These are phyloP conservation scores for Rhizopus arrhizus DNA, from an alignment of 371 early-diverging fungal genomes.

Conservation along the genomic window DNA sequence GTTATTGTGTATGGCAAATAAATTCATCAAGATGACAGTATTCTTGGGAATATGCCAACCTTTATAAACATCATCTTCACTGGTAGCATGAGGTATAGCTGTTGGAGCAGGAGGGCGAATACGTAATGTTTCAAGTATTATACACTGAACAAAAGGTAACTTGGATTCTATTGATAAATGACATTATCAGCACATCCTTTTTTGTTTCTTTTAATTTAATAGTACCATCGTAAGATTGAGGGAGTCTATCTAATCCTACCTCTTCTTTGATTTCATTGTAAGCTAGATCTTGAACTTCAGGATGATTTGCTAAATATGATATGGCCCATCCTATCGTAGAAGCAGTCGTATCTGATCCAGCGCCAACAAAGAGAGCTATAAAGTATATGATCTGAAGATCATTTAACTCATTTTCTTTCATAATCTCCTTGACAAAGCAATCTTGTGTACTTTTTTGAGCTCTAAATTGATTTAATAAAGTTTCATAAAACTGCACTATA, in stretches of 20 bases:
- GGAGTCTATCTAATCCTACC: constrained; percentile 40
- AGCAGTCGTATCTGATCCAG: constrained; percentile 52
- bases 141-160: constrained; percentile 48
- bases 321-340: constrained; percentile 50
- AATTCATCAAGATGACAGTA: constrained; percentile 50
- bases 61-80: constrained; percentile 43
- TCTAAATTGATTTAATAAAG: constrained; percentile 28
- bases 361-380: constrained; percentile 46
- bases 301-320: constrained; percentile 44
- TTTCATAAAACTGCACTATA: constrained; percentile 34
- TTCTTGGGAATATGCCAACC: constrained; percentile 52
- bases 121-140: constrained; percentile 49
- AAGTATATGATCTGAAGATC: constrained; percentile 42
- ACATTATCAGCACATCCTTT: neutral
- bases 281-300: constrained; percentile 46
- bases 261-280: constrained; percentile 39
- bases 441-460: constrained; percentile 15
- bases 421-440: constrained; percentile 47
- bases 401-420: constrained; percentile 31
- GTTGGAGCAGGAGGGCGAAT: constrained; percentile 47
- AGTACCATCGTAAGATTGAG: constrained; percentile 37
- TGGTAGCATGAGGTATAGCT: constrained; percentile 50
- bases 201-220: constrained; percentile 3
- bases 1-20: constrained; percentile 44
- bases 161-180: constrained; percentile 20